Evolutionary conservation across 306 rosid genomes (phyloP), one percentile per base, ranked within the genome.

Genomic region (Quercus variabilis): DNA sequence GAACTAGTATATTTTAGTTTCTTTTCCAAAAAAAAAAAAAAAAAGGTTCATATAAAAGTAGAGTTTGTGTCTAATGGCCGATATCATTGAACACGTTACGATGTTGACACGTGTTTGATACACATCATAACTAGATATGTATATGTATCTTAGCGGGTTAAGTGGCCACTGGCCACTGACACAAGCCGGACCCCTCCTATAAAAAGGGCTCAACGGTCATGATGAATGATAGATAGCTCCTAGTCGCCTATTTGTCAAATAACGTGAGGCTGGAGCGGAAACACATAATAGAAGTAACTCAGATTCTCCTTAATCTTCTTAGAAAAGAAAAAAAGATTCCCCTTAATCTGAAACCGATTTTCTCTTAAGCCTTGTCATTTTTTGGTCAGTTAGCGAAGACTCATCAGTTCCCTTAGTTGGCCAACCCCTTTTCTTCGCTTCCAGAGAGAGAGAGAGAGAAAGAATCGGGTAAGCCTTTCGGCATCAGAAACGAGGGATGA

Each of bases 401-500:
- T 38, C 46, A 38, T 30, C 21, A 6, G 46, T 64, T 64, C 20
- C 70, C 70, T 31, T 65, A 1, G 23, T 65, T 65, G 71, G 49
- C 69, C 41, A 63, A 63, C 41, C 10, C n/a, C 69, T 15, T 63
- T 28, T 63, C 69, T 63, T 63, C 68, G 3, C 31, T 4, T 23
- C 31, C 33, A 28, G 5, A 13, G 38, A 14, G 38, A 62, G 65
- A 23, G 38, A 63, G 38, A 26, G 38, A 63, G 38, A 26, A 8
- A 23, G 35, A 60, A 23, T n/a, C 11, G 43, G 59, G 75, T 46
- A 84, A 23, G 82, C 63, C 63, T 52, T 58, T 31, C 68, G 88
- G 90, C 91, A 75, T 80, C 83, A 86, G 81, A 74, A 83, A 71
- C 87, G 91, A 89, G 92, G 92, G 73, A 17, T 75, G 49, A 52